Base-by-base conservation (phyloP, 73 alveolate species). In the Blepharisma japonicum region DNA sequence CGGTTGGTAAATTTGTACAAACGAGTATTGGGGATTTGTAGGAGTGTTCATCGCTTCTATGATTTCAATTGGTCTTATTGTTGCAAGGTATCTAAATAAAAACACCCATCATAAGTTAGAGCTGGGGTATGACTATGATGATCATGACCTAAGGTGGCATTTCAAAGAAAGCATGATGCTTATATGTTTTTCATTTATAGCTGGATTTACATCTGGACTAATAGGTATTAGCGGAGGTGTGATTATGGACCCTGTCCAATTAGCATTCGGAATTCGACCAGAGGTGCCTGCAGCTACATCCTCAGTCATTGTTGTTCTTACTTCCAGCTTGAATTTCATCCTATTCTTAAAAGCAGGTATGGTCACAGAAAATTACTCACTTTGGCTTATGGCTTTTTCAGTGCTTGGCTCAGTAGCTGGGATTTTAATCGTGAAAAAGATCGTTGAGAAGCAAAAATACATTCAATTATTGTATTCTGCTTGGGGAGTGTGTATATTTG, bases 211-310 rank as follows among this genome's bases (percentile, higher is more conserved):
- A 0, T n/a, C 23, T 1, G 74, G 74, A 11, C 48, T 61, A 8
- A 8, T 61, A 20, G 74, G 74, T 1, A 61, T 61, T 4, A 39
- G 74, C 5, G 74, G 74, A 14, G 74, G 74, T 2, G 23, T 14
- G 1, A 8, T 61, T 2, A 61, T 61, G 14, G 74, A 48, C 4
- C 74, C 74, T 14, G 74, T 61, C 5, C 14, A 14, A 48, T 4
- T 61, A 2, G 23, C 14, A 25, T 9, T 61, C 23, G 74, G 74
- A 4, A 9, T 61, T n/a, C 0, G 74, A 4, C 74, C 74, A 18
- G 74, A 61, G 5, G 74, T 61, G 18, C 5, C 74, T 1, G 74
- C 74, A 20, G 74, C 47, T 2, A 61, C 74, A 1, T 61, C 74
- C 2, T 14, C 74, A 2, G 74, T 39, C 18, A 61, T 61, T 61